These are phyloP conservation scores for Harringtonia lauricola DNA, from an alignment of 2,329 filamentous ascomycete genomes.

Conservation along the genomic window DNA sequence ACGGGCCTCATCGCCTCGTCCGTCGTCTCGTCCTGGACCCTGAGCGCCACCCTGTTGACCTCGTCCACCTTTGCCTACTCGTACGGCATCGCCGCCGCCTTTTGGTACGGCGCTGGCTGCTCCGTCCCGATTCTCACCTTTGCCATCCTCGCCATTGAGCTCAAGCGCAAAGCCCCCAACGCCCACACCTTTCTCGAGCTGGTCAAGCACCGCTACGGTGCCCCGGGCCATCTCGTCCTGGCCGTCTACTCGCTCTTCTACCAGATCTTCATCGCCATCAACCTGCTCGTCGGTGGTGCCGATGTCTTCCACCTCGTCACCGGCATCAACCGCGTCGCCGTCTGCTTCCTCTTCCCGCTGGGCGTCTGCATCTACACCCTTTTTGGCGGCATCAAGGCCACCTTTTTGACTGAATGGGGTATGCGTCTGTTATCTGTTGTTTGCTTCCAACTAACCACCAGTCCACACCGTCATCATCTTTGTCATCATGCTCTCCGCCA, in stretches of 20 bases:
- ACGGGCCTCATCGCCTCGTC: conserved; percentile 33
- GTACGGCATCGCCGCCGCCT: conserved; percentile 27
- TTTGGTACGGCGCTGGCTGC: conserved; percentile 30
- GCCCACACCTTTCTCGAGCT: conserved; percentile 32
- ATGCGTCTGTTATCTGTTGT: too few relatives aligned
- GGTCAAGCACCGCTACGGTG: conserved; percentile 25
- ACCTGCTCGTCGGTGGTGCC: conserved; percentile 25
- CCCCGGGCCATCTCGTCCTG: conserved; percentile 17
- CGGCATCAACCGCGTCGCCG: background rate
- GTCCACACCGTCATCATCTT: background rate
- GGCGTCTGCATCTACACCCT: background rate
- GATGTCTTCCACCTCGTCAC: background rate
- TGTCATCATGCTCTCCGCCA: background rate
- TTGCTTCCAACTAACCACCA: too few relatives aligned
- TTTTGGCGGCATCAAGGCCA: background rate
- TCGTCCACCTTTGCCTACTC: conserved; percentile 28
- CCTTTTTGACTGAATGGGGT: background rate
- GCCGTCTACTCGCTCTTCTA: conserved; percentile 17
- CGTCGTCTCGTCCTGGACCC: conserved; percentile 38
- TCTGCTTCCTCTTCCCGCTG: background rate
- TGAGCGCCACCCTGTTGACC: conserved; percentile 31
- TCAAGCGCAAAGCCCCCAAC: conserved; percentile 27
- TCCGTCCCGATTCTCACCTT: conserved; percentile 29
- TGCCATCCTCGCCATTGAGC: conserved; percentile 27
- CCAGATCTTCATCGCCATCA: conserved; percentile 27